Percentiles rank a stretch among this genome's conserved stretches.
Evolutionary conservation across 2,329 filamentous ascomycete species (phyloP).

Genomic region (Claviceps paspali): DNA sequence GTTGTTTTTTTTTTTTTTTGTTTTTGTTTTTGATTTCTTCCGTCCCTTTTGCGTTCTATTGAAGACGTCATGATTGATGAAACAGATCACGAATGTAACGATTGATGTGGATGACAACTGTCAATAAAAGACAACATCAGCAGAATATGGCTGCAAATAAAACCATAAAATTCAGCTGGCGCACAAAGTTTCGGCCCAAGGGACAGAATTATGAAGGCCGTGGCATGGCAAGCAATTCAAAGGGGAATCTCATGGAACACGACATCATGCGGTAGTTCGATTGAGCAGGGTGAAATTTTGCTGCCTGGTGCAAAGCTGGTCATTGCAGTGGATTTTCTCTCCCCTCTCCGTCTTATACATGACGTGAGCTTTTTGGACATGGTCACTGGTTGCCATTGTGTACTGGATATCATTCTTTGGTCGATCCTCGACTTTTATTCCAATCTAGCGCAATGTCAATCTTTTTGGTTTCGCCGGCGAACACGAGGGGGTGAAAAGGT

Average conservation of each 20-base stretch:
- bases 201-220: not conserved
- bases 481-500: not conserved
- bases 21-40: not conserved
- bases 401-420: not conserved
- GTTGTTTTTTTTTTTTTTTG: not conserved
- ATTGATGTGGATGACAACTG: not conserved
- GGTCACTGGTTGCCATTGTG: not conserved
- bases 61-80: not conserved
- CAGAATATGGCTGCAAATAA: not conserved
- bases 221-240: not conserved
- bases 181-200: not conserved
- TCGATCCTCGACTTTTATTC: not conserved
- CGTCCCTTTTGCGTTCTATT: not conserved
- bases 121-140: not conserved
- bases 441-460: not conserved
- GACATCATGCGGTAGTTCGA: not conserved
- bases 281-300: slow-evolving; percentile 1
- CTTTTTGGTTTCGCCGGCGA: not conserved
- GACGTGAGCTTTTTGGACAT: not conserved
- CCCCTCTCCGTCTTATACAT: not conserved
- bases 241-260: not conserved
- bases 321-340: not conserved
- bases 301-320: not conserved
- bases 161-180: not conserved
- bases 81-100: not conserved